Evolutionary conservation across 2,329 filamentous ascomycete genomes (phyloP).

Genomic region (Cercospora janseana): DNA sequence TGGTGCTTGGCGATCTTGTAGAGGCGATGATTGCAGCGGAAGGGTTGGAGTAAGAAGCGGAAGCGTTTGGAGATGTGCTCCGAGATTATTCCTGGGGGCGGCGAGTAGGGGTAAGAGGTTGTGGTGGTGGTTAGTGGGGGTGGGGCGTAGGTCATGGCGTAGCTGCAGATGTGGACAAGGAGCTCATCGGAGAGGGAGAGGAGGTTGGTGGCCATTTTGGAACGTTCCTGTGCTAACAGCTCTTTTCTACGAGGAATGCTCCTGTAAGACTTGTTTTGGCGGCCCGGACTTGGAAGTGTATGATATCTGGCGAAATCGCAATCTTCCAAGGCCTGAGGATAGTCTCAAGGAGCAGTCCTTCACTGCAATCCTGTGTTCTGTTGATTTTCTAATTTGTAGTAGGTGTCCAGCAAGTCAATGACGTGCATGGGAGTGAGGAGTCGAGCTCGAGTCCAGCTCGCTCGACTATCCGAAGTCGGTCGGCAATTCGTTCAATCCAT

Average conservation of each 20-base stretch:
- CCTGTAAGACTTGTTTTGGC: too few species aligned
- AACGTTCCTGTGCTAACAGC: too few species aligned
- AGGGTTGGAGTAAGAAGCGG: slow-evolving; percentile 6
- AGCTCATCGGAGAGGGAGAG: slow-evolving; percentile 16
- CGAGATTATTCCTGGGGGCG: slow-evolving; percentile 2
- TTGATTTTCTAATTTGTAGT: too few species aligned
- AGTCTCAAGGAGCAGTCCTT: neutral
- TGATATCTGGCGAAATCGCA: neutral
- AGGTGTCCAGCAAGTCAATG: slow-evolving; percentile 15
- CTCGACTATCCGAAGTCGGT: slow-evolving; percentile 4
- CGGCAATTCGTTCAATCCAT: neutral
- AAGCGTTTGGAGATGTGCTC: slow-evolving; percentile 14
- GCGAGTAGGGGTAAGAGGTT: neutral
- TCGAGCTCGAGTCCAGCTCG: slow-evolving; percentile 10
- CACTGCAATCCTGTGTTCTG: too few species aligned
- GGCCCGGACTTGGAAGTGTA: too few species aligned
- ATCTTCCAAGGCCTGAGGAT: neutral
- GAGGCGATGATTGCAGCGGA: slow-evolving; percentile 8
- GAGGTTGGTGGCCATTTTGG: neutral
- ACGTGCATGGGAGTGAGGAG: slow-evolving; percentile 3
- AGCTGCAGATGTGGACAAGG: slow-evolving; percentile 11
- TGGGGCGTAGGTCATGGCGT: slow-evolving; percentile 3
- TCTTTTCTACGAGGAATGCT: too few species aligned
- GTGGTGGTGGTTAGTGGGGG: neutral
- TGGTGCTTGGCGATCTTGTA: slow-evolving; percentile 9